Evolutionary conservation across 31 red algal species (phyloP).

Genomic region (Odonthalia washingtoniensis): DNA sequence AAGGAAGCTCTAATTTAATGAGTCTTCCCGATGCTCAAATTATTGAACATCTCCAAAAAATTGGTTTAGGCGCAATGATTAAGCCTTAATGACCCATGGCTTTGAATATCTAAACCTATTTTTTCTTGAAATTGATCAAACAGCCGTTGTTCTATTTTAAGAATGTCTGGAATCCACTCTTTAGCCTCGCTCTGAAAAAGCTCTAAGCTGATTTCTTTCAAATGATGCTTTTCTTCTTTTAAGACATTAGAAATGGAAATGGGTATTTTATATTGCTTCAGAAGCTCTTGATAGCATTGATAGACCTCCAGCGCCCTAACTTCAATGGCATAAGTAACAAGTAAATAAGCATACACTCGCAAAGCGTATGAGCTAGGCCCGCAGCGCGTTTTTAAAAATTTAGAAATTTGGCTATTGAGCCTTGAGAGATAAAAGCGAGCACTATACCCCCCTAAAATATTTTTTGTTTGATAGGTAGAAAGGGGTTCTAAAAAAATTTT

Average conservation of each 20-base stretch:
- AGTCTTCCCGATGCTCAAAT: too few species aligned
- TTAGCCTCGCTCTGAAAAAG: too few species aligned
- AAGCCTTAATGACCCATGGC: too few species aligned
- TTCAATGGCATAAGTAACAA: slow-evolving; percentile 25
- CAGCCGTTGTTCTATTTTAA: too few species aligned
- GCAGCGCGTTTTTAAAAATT: neutral
- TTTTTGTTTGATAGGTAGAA: neutral
- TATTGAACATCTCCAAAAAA: too few species aligned
- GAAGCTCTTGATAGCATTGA: neutral
- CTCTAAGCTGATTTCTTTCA: slow-evolving; percentile 2
- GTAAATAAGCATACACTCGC: neutral
- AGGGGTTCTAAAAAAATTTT: neutral
- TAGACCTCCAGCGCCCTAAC: slow-evolving; percentile 1
- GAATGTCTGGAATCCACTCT: too few species aligned
- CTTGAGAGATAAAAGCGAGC: neutral
- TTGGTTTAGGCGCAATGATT: too few species aligned
- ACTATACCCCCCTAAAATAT: slow-evolving; percentile 7
- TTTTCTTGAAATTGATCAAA: too few species aligned
- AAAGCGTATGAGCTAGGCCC: neutral
- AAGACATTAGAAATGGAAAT: slow-evolving; percentile 11
- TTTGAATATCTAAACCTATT: too few species aligned
- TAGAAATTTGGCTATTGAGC: slow-evolving; percentile 6
- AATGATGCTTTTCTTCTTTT: neutral
- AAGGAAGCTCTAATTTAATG: too few species aligned
- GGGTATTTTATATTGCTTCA: neutral